Evolutionary conservation across 1,284 basidiomycete genomes (phyloP).

Genomic region (Dichomitus squalens): DNA sequence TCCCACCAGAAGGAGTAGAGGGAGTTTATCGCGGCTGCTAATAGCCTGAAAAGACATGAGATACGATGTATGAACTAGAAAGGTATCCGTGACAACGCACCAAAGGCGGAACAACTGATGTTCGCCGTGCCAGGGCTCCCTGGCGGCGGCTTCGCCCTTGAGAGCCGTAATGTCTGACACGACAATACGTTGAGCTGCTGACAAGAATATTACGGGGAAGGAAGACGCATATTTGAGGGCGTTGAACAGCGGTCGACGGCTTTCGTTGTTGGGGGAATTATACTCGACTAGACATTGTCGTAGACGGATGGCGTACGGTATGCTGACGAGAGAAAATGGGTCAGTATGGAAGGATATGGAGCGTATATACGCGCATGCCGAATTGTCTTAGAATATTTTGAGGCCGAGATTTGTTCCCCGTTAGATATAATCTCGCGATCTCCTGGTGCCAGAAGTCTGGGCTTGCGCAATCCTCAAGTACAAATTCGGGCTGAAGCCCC

Average conservation of each 20-base stretch:
- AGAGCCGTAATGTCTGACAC: slow-evolving; percentile 55
- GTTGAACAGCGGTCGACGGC: slow-evolving; percentile 83
- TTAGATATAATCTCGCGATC: background rate
- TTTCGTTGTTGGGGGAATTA: slow-evolving; percentile 63
- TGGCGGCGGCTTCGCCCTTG: slow-evolving; percentile 46
- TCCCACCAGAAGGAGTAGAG: slow-evolving; percentile 99
- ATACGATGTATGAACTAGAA: background rate
- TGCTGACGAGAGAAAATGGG: slow-evolving; percentile 44
- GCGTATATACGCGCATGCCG: background rate
- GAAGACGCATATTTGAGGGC: slow-evolving; percentile 96
- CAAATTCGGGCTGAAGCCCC: too few species aligned
- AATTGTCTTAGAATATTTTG: background rate
- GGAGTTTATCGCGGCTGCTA: slow-evolving; percentile 87
- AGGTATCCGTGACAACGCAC: slow-evolving; percentile 43
- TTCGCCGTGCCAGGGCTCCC: slow-evolving; percentile 73
- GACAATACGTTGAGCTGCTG: slow-evolving; percentile 81
- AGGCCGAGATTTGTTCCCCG: background rate
- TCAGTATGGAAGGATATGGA: background rate
- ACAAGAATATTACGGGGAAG: slow-evolving; percentile 96
- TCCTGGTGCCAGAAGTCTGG: background rate
- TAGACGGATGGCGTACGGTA: slow-evolving; percentile 91
- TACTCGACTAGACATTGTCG: slow-evolving; percentile 94
- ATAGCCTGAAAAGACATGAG: slow-evolving; percentile 56
- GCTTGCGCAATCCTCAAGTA: too few species aligned
- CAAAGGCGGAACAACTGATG: slow-evolving; percentile 83